These are phyloP conservation scores for Verticillium zaregamsianum DNA, from an alignment of 2,329 filamentous ascomycete genomes.

Conservation along the genomic window DNA sequence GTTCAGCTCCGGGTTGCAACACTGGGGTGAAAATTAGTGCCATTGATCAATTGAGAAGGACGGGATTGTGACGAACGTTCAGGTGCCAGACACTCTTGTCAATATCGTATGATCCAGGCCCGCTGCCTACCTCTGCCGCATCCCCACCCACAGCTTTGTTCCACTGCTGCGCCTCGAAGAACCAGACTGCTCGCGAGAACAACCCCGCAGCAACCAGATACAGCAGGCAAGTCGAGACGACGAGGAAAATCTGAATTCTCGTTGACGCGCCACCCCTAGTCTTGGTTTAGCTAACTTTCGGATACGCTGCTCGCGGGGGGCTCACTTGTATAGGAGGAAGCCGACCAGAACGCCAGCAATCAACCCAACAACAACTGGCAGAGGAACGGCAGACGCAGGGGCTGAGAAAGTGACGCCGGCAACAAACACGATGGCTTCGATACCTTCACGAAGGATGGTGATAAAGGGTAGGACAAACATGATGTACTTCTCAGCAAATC, in stretches of 20 bases:
- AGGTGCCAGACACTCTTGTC: slow-evolving; percentile 77
- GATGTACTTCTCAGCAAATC: slow-evolving; percentile 70
- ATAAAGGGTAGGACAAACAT: slow-evolving; percentile 86
- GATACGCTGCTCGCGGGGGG: slow-evolving; percentile 7
- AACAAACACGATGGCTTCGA: slow-evolving; percentile 83
- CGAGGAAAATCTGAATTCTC: slow-evolving; percentile 67
- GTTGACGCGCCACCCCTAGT: slow-evolving; percentile 36
- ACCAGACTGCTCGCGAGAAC: slow-evolving; percentile 74
- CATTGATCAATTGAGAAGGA: slow-evolving; percentile 6
- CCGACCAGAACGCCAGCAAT: slow-evolving; percentile 63
- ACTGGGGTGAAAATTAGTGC: slow-evolving; percentile 41
- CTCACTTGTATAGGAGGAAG: slow-evolving; percentile 74
- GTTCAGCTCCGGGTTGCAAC: slow-evolving; percentile 69
- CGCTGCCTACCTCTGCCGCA: slow-evolving; percentile 44
- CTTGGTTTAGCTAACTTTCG: not conserved
- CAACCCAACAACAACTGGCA: slow-evolving; percentile 71
- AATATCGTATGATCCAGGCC: slow-evolving; percentile 77
- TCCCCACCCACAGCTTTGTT: slow-evolving; percentile 58
- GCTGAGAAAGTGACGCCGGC: slow-evolving; percentile 76
- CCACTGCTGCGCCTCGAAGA: slow-evolving; percentile 68
- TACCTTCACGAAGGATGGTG: slow-evolving; percentile 80
- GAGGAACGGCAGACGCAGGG: slow-evolving; percentile 71
- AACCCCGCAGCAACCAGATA: slow-evolving; percentile 82
- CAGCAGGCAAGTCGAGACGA: slow-evolving; percentile 74
- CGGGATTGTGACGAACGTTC: slow-evolving; percentile 51